Conservation (phyloP, 345 rosid species). For the Clarkia xantiana region DNA sequence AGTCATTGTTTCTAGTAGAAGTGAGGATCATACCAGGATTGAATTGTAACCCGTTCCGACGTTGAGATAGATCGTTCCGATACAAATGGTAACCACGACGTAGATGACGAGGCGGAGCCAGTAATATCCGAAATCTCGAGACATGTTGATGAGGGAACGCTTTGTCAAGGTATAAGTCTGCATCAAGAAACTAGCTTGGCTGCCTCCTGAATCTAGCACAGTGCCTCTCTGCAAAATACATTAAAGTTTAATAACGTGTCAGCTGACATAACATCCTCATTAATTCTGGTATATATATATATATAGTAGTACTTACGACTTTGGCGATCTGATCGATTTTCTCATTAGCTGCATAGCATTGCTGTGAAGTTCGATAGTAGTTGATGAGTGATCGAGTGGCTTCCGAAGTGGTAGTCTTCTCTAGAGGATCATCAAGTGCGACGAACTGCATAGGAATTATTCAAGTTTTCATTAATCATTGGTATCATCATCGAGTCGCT, state of each 20-base stretch:
- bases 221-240: slow-evolving; percentile 68
- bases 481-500: too few species aligned
- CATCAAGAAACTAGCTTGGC: slow-evolving; percentile 88
- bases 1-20: background rate
- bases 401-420: slow-evolving; percentile 71
- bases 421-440: slow-evolving; percentile 62
- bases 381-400: slow-evolving; percentile 53
- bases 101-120: slow-evolving; percentile 91
- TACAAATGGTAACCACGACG: slow-evolving; percentile 66
- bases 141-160: slow-evolving; percentile 87
- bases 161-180: slow-evolving; percentile 70
- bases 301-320: slow-evolving; percentile 40
- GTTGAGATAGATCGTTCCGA: slow-evolving; percentile 76
- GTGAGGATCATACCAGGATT: slow-evolving; percentile 48
- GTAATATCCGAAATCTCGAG: slow-evolving; percentile 90
- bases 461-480: too few species aligned
- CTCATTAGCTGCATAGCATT: slow-evolving; percentile 40
- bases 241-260: background rate
- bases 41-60: slow-evolving; percentile 76
- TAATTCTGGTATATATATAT: background rate
- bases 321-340: slow-evolving; percentile 73
- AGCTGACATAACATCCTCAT: background rate
- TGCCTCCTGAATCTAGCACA: slow-evolving; percentile 79
- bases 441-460: slow-evolving; percentile 40
- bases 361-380: slow-evolving; percentile 58